Evolutionary conservation across 495 filamentous ascomycete species (phyloP).

Genomic region (Parmelia sp.): DNA sequence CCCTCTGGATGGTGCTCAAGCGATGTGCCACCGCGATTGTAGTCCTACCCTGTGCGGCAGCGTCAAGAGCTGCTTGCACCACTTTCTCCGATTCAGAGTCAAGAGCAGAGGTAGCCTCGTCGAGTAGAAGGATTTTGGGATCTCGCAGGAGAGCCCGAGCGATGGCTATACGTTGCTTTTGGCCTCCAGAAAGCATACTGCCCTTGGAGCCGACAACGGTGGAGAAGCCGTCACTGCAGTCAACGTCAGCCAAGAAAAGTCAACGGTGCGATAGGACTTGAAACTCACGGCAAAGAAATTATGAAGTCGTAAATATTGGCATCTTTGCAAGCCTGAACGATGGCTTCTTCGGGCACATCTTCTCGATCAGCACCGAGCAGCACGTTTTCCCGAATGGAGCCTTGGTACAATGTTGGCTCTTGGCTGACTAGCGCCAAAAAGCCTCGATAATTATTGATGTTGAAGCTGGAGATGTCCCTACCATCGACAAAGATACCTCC

Average conservation of each 20-base stretch:
- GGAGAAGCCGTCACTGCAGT: slow-evolving; percentile 58
- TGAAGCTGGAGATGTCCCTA: slow-evolving; percentile 64
- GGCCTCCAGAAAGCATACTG: slow-evolving; percentile 70
- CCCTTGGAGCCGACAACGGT: slow-evolving; percentile 75
- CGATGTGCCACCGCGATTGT: slow-evolving; percentile 77
- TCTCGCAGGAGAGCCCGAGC: slow-evolving; percentile 67
- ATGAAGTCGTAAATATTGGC: slow-evolving; percentile 94
- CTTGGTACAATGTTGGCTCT: slow-evolving; percentile 82
- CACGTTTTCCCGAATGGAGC: slow-evolving; percentile 77
- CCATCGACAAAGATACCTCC: slow-evolving; percentile 69
- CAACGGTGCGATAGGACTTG: neutral
- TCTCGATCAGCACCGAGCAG: slow-evolving; percentile 59
- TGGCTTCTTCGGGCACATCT: slow-evolving; percentile 58
- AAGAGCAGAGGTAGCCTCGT: slow-evolving; percentile 76
- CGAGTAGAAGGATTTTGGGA: slow-evolving; percentile 65
- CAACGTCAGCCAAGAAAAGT: slow-evolving; percentile 29
- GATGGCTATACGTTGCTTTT: slow-evolving; percentile 77
- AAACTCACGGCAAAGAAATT: slow-evolving; percentile 53
- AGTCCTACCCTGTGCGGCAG: slow-evolving; percentile 65
- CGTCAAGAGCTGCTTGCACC: slow-evolving; percentile 73
- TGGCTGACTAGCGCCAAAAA: slow-evolving; percentile 77
- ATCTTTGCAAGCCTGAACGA: slow-evolving; percentile 72
- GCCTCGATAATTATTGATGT: slow-evolving; percentile 70
- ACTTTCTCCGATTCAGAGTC: slow-evolving; percentile 79
- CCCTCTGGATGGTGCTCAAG: slow-evolving; percentile 73